Evolutionary conservation across 139 green algal genomes (phyloP).

Genomic region (Chlamydomonas incerta): DNA sequence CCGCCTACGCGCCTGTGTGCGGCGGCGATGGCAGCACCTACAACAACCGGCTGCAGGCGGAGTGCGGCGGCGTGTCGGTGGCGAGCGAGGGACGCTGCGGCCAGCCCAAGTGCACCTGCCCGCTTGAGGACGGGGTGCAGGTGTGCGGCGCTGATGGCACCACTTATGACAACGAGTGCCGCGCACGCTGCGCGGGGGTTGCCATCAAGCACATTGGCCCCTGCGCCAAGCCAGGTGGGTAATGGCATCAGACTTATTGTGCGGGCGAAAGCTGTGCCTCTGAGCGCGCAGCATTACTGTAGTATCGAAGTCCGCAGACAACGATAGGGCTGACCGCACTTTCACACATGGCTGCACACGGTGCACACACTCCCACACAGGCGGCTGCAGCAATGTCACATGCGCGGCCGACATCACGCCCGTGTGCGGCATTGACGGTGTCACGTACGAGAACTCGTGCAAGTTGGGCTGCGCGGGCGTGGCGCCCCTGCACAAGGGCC

Average conservation of each 20-base stretch:
- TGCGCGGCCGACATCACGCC: neutral
- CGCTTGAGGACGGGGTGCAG: neutral
- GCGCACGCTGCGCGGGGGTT: no score
- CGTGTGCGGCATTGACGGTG: neutral
- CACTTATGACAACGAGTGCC: neutral
- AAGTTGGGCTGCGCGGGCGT: neutral
- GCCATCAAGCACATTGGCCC: no score
- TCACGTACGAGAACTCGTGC: neutral
- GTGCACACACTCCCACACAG: neutral
- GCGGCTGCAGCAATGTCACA: neutral
- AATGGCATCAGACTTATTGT: no score
- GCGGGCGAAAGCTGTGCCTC: no score
- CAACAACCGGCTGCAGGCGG: no score
- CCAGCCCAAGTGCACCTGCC: neutral
- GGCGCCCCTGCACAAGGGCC: neutral
- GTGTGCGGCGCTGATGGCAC: neutral
- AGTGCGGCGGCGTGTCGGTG: no score
- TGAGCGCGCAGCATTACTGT: neutral
- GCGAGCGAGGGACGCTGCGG: no score
- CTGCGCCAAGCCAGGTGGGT: no score
- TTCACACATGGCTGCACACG: no score
- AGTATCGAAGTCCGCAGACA: neutral
- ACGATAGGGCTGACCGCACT: no score
- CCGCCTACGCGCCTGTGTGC: no score
- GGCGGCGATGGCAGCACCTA: no score